Evolutionary conservation across 345 rosid species (phyloP).

Genomic region (Tarenaya hassleriana): DNA sequence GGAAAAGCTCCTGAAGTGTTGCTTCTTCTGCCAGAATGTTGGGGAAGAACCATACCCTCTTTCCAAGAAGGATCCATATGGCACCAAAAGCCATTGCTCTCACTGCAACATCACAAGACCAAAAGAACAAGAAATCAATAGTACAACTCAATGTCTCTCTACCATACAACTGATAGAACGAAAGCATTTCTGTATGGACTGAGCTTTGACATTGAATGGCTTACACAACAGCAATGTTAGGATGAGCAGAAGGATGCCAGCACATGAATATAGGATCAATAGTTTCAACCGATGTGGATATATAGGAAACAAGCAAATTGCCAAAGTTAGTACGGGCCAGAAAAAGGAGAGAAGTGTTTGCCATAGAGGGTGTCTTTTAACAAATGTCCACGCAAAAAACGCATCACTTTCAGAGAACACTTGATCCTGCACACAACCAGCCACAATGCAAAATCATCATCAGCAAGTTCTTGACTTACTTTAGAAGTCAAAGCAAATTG

Average conservation of each 20-base stretch:
- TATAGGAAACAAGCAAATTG: slow-evolving; percentile 93
- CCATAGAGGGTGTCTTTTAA: slow-evolving; percentile 82
- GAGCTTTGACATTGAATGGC: too few species aligned
- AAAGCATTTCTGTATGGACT: too few species aligned
- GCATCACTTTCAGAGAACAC: slow-evolving; percentile 89
- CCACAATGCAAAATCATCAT: not conserved
- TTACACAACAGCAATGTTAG: slow-evolving; percentile 71
- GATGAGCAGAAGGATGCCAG: slow-evolving; percentile 75
- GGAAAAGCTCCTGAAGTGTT: slow-evolving; percentile 85
- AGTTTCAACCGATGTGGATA: slow-evolving; percentile 93
- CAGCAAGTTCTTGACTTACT: too few species aligned
- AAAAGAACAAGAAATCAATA: not conserved
- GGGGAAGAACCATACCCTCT: slow-evolving; percentile 93
- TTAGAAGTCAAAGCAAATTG: too few species aligned
- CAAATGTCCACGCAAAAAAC: slow-evolving; percentile 96
- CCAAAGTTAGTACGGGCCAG: slow-evolving; percentile 96
- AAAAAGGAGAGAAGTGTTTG: slow-evolving; percentile 93
- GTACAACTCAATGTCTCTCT: too few species aligned
- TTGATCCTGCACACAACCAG: slow-evolving; percentile 69
- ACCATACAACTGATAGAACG: too few species aligned
- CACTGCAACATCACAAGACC: slow-evolving; percentile 40
- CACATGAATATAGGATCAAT: slow-evolving; percentile 79
- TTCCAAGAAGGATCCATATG: slow-evolving; percentile 72
- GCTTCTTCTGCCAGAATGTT: slow-evolving; percentile 99
- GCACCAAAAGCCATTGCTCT: slow-evolving; percentile 79